These are phyloP conservation scores for Hyphopichia burtonii DNA, from an alignment of 1,139 yeast genomes.

Conservation along the genomic window DNA sequence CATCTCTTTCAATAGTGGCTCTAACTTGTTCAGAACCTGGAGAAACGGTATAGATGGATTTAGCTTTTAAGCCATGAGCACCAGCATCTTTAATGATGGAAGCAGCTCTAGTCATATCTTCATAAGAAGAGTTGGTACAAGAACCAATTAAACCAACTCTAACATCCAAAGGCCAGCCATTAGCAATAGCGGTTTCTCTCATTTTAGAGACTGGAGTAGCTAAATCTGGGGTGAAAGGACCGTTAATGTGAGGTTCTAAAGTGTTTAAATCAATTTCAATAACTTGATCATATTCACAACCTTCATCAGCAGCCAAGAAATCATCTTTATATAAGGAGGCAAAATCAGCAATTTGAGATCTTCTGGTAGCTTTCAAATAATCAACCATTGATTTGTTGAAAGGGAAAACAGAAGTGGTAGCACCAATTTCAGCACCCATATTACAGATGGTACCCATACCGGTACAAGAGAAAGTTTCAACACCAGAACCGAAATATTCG, in stretches of 20 bases:
- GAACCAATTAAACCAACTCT: slow-evolving; percentile 98
- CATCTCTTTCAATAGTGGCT: slow-evolving; percentile 98
- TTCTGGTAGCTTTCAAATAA: slow-evolving; percentile 82
- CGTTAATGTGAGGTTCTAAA: slow-evolving; percentile 96
- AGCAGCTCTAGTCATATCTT: slow-evolving; percentile 98
- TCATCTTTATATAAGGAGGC: slow-evolving; percentile 75
- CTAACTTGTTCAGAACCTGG: slow-evolving; percentile 99
- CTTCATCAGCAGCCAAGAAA: slow-evolving; percentile 86
- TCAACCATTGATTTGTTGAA: slow-evolving; percentile 88
- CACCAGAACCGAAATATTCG: slow-evolving; percentile 98
- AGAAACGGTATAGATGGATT: slow-evolving; percentile 88
- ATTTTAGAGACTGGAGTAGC: slow-evolving; percentile 95
- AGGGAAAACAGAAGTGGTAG: slow-evolving; percentile 98
- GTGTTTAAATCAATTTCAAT: slow-evolving; percentile 93
- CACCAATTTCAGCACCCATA: slow-evolving; percentile 99
- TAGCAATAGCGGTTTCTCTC: slow-evolving; percentile 81
- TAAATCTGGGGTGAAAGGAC: slow-evolving; percentile 99
- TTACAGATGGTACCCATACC: slow-evolving; percentile 99
- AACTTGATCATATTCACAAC: slow-evolving; percentile 93
- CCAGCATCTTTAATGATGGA: slow-evolving; percentile 91
- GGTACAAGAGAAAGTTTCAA: slow-evolving; percentile 92
- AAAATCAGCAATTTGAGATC: slow-evolving; percentile 79
- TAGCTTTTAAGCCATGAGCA: slow-evolving; percentile 85
- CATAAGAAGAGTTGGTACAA: slow-evolving; percentile 98
- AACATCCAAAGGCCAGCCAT: slow-evolving; percentile 93